Evolutionary conservation across 176 grass and related monocot species (phyloP), one percentile per base, ranked within the genome.

Genomic region (Elymus sibiricus): DNA sequence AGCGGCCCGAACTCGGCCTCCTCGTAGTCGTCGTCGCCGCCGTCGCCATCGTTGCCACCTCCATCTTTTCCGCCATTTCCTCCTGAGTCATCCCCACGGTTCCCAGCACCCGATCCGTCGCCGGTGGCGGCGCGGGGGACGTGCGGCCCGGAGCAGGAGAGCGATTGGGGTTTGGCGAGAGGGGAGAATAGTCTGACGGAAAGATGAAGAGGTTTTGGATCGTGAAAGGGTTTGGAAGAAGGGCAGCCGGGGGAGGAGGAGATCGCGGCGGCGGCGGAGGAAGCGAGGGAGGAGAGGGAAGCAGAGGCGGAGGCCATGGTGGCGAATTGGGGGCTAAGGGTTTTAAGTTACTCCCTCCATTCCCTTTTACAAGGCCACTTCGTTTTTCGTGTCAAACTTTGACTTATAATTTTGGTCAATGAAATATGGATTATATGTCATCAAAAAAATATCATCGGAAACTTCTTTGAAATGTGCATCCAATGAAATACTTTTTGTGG

Each of bases 1-100:
- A 98, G 81, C 26, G 92, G 92, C 7, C 94, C 97, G 83, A 94
- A 98, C 79, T 98, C 96, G 19, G 67, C 85, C 86, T 94, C 97
- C 77, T 97, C 92, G 51, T 82, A 82, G 56, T 92, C 90, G 9
- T 87, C 92, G 3, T 15, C 85, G 16, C 12, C 85, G 22, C 9
- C 85, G 4, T 44, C 86, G n/a, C 43, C 77, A 14, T 64, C 74
- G 22, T 60, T 79, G 0, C 85, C 83, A 0, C 70, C 62, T 2
- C 90, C 85, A 59, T 49, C 49, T 19, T 86, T 80, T 0, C 90
- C 88, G 0, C 83, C 84, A 6, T 79, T 88, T 5, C 88, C 87
- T 0, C 86, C 86, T 17, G 81, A 83, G 4, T 17, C 79, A 4
- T 21, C 40, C 42, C 86, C 83, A 38, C 62, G 5, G 77, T 59